Conservation (phyloP, 805 yeast species). For the Teunomyces tritomae region DNA sequence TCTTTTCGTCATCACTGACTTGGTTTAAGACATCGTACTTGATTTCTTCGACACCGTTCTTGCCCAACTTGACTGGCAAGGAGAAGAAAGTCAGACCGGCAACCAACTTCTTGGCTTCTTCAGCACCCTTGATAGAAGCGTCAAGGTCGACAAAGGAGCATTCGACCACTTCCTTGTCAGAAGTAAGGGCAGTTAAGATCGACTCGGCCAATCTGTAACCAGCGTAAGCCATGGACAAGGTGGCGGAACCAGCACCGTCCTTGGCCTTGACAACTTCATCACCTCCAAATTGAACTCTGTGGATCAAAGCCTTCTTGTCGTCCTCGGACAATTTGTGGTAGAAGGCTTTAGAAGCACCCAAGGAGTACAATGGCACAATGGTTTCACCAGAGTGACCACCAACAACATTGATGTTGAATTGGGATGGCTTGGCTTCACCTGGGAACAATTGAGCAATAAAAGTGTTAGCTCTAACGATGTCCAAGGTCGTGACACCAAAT, state of each 20-base stretch:
- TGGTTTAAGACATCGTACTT: slow-evolving; percentile 51
- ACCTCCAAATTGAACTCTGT: slow-evolving; percentile 66
- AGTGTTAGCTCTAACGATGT: slow-evolving; percentile 82
- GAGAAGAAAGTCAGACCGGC: slow-evolving; percentile 53
- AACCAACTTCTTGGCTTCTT: slow-evolving; percentile 47
- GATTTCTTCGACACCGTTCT: slow-evolving; percentile 55
- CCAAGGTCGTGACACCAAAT: slow-evolving; percentile 88
- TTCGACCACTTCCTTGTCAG: slow-evolving; percentile 35
- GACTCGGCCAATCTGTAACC: slow-evolving; percentile 76
- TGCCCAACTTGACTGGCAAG: slow-evolving; percentile 56
- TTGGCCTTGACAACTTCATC: slow-evolving; percentile 96
- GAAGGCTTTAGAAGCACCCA: slow-evolving; percentile 32
- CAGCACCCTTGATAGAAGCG: slow-evolving; percentile 47
- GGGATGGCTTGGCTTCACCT: slow-evolving; percentile 45
- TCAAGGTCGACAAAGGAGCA: slow-evolving; percentile 55
- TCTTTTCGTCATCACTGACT: slow-evolving; percentile 51
- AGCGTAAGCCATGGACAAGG: slow-evolving; percentile 94
- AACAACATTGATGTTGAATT: slow-evolving; percentile 66
- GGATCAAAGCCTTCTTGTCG: slow-evolving; percentile 35
- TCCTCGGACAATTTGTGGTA: slow-evolving; percentile 35
- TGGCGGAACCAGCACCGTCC: slow-evolving; percentile 93
- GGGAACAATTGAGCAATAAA: slow-evolving; percentile 61
- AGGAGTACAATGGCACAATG: slow-evolving; percentile 78
- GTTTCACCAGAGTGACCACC: slow-evolving; percentile 98
- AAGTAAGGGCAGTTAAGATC: slow-evolving; percentile 33